phyloP scores from a whole-genome alignment of 306 rosid genomes.

The Luffa aegyptiaca region DNA sequence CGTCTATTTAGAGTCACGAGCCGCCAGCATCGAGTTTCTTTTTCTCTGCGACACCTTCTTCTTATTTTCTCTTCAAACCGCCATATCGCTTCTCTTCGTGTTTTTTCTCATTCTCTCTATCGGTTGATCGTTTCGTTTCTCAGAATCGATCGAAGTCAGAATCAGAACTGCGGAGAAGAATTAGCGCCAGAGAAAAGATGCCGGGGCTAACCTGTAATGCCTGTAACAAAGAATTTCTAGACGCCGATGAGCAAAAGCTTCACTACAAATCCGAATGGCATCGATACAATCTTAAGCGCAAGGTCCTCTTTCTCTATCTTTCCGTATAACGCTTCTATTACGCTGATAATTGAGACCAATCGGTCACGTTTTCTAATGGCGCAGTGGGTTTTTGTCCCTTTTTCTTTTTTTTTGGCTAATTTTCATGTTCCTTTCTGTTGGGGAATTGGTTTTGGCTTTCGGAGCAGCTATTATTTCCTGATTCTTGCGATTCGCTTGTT shows the following conservation, averaged over 20 bases:
- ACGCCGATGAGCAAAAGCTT: constrained; percentile 55
- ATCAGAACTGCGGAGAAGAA: neutral
- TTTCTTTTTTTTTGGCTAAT: neutral
- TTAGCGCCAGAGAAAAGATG: constrained; percentile 23
- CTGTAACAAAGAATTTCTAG: constrained; percentile 74
- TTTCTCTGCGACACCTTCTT: neutral
- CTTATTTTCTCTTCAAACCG: neutral
- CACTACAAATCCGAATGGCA: constrained; percentile 99
- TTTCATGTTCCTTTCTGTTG: neutral
- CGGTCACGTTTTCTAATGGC: neutral
- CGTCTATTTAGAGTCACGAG: neutral
- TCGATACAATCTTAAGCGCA: constrained; percentile 99
- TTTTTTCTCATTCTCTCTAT: neutral
- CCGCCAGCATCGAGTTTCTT: neutral
- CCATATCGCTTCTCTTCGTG: neutral
- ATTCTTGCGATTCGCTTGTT: neutral
- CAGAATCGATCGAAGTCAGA: neutral
- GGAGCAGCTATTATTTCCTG: neutral
- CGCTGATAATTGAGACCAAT: neutral
- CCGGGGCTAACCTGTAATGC: constrained; percentile 69
- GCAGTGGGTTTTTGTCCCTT: neutral
- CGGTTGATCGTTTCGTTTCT: neutral
- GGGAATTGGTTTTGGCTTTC: neutral
- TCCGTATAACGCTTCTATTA: neutral
- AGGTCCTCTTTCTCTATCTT: constrained; percentile 29